A percentile compares a stretch with the other conserved stretches of the same genome.
phyloP scores from a whole-genome alignment of 2,329 filamentous ascomycete species.

The Alternaria gaisen region DNA sequence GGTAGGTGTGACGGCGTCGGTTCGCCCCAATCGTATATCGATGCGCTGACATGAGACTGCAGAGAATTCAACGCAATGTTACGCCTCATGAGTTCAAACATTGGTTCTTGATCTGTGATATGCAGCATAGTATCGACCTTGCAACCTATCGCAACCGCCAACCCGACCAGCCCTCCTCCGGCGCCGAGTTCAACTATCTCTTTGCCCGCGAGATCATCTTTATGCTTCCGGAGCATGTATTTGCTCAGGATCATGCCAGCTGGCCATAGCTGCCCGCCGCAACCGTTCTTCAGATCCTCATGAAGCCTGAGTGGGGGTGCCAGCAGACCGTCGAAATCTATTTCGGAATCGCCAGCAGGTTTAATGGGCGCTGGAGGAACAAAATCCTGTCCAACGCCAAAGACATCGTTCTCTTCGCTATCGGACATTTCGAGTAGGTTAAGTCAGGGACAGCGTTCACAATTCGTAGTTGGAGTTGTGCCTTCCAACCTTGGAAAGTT shows the following conservation, averaged over 20 bases:
- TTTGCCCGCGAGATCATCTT: conserved; percentile 68
- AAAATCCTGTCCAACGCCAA: conserved; percentile 63
- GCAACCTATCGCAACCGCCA: conserved; percentile 67
- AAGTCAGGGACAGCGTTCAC: background rate
- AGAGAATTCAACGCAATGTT: conserved; percentile 87
- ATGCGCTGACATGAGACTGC: conserved; percentile 67
- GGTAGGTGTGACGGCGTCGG: conserved; percentile 52
- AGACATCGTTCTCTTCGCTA: conserved; percentile 43
- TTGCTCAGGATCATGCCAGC: conserved; percentile 88
- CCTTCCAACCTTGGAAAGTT: background rate
- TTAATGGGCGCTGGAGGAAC: conserved; percentile 64
- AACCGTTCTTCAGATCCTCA: conserved; percentile 87
- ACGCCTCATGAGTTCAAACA: conserved; percentile 84
- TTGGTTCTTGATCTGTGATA: conserved; percentile 87
- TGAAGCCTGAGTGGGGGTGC: conserved; percentile 75
- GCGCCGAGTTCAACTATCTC: conserved; percentile 92
- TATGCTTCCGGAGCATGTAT: conserved; percentile 82
- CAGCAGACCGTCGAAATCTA: conserved; percentile 78
- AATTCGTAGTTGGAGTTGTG: conserved; percentile 1
- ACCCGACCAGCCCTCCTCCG: conserved; percentile 84
- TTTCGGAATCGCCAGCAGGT: conserved; percentile 58
- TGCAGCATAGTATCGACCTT: conserved; percentile 67
- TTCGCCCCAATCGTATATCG: conserved; percentile 80
- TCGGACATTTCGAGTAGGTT: conserved; percentile 32
- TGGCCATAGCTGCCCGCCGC: conserved; percentile 93